These are phyloP conservation scores for Boletus eberwhitei DNA, from an alignment of 768 basidiomycete genomes.

Conservation along the genomic window DNA sequence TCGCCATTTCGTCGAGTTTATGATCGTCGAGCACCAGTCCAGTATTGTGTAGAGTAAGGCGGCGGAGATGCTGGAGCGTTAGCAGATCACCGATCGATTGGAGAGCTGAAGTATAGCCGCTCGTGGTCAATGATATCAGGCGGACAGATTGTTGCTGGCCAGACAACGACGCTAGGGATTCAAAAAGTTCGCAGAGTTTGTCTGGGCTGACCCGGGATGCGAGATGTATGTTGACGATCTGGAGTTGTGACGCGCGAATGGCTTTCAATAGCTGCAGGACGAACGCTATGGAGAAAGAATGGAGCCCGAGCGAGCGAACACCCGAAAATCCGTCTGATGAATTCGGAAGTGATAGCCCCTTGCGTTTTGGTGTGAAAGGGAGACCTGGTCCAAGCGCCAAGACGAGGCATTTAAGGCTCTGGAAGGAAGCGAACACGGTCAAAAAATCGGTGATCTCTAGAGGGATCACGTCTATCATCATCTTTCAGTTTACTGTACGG, in stretches of 20 bases:
- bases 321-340: constrained; percentile 3
- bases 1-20: constrained; percentile 14
- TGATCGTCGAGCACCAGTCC: constrained; percentile 14
- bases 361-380: constrained; percentile 7
- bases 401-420: constrained; percentile 17
- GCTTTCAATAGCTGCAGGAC: constrained; percentile 4
- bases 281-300: constrained; percentile 11
- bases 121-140: constrained; percentile 5
- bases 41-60: constrained; percentile 8
- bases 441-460: constrained; percentile 17
- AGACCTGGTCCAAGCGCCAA: constrained; percentile 14
- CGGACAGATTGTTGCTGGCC: constrained; percentile 6
- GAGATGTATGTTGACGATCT: constrained; percentile 15
- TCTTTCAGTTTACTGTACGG: neutral
- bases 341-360: constrained; percentile 2
- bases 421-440: constrained; percentile 8
- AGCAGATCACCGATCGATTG: constrained; percentile 11
- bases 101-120: constrained; percentile 12
- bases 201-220: constrained; percentile 9
- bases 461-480: constrained; percentile 8
- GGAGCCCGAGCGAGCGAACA: constrained; percentile 12
- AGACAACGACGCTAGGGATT: constrained; percentile 4
- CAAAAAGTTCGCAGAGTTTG: constrained; percentile 6
- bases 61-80: constrained; percentile 6
- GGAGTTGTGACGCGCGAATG: constrained; percentile 9